These are phyloP conservation scores for Pestalotiopsis sp. DNA, from an alignment of 2,329 filamentous ascomycete species.

Conservation along the genomic window DNA sequence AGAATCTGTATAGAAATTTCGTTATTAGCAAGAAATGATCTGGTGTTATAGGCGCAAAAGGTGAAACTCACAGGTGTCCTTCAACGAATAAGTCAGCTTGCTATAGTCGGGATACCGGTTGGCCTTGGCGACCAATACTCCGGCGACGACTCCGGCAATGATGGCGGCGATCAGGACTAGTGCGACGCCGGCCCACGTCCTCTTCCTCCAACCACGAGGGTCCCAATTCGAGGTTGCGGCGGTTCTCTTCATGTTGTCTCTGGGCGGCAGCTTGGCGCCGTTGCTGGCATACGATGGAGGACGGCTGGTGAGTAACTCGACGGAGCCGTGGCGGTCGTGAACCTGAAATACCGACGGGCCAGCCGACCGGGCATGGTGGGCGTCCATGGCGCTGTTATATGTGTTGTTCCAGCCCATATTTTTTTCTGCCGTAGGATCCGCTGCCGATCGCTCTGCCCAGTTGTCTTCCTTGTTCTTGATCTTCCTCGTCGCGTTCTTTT, in stretches of 20 bases:
- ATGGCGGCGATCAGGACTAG: slow-evolving; percentile 43
- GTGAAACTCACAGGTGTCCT: slow-evolving; percentile 49
- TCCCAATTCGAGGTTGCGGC: slow-evolving; percentile 31
- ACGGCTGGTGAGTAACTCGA: slow-evolving; percentile 9
- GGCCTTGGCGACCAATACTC: slow-evolving; percentile 43
- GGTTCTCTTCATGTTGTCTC: slow-evolving; percentile 22
- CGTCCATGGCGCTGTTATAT: slow-evolving; percentile 3
- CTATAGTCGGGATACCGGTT: slow-evolving; percentile 53
- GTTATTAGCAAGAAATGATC: not conserved
- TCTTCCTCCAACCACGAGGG: slow-evolving; percentile 55
- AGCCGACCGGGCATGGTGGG: slow-evolving; percentile 1
- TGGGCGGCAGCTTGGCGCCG: slow-evolving; percentile 14
- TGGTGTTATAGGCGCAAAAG: not conserved
- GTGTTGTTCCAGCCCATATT: slow-evolving; percentile 14
- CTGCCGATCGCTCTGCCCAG: not conserved
- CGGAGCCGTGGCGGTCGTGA: slow-evolving; percentile 11
- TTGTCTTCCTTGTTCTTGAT: not conserved
- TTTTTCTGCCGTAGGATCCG: not conserved
- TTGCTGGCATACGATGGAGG: slow-evolving; percentile 12
- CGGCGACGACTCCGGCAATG: slow-evolving; percentile 50
- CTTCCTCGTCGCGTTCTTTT: not conserved
- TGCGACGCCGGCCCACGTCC: slow-evolving; percentile 48
- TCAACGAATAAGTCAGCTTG: slow-evolving; percentile 47
- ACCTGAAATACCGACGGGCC: slow-evolving; percentile 15
- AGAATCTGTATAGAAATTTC: slow-evolving; percentile 39